Base-by-base conservation (phyloP, 768 basidiomycete genomes). In the Mrakia gelida region DNA sequence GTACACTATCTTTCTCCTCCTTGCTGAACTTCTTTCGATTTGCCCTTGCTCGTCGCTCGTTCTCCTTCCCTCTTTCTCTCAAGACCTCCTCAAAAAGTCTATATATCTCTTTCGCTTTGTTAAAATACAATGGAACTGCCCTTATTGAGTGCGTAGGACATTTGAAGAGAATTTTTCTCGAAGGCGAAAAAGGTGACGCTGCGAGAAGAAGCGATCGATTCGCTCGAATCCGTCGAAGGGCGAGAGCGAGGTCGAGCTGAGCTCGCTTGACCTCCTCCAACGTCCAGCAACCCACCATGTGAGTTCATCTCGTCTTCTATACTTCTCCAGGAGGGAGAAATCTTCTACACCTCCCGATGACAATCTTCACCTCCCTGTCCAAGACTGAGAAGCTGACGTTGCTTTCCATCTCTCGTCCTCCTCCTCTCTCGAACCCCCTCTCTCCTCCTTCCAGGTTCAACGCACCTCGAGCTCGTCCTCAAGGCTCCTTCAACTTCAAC, bases 401-500 rank as follows among this genome's bases (percentile, higher is more conserved):
- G 67, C 18, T 43, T 18, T n/a, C 23, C 38, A n/a, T 70, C n/a
- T 56, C n/a, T n/a, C n/a, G n/a, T n/a, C n/a, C n/a, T n/a, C n/a
- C n/a, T 54, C 5, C 38, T n/a, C 30, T 23, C 26, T 54, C 10
- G 7, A 10, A 23, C 72, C 54, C 38, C 41, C 38, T 18, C 43
- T 1, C 61, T 28, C 59, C 59, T 21, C 13, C 73, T 23, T n/a
- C n/a, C 61, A 78, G 71, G 77, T 78, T 78, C 63, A 78, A 78
- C 63, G 71, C 77, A 2, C 72, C 77, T 30, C 72, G 77, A 7
- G 26, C 59, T 26, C 77, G 43, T 32, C 72, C 72, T 34, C 62
- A 45, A n/a, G 30, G n/a, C 61, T 52, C 61, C 56, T 73, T 56
- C 52, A 45, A 21, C 34, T 65, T 43, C 59, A 43, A 61, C 72